Conservation (phyloP, 768 basidiomycete genomes). For the Candolleomyces efflorescens region DNA sequence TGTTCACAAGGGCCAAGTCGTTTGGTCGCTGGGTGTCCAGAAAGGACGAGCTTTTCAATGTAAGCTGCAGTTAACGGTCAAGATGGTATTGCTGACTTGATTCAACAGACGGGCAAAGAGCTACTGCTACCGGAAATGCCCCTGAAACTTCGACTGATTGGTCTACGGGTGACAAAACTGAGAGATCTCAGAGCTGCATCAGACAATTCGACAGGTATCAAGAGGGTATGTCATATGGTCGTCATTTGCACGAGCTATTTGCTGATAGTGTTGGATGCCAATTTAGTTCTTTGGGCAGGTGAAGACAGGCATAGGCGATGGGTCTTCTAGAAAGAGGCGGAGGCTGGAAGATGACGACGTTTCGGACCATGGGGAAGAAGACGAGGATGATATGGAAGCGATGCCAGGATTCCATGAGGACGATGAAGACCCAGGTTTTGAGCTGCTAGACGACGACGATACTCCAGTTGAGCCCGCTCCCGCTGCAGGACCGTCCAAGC, state of each 20-base stretch:
- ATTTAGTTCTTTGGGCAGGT: conserved; percentile 55
- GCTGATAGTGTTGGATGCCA: neutral
- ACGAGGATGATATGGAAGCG: conserved; percentile 25
- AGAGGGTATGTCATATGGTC: conserved; percentile 46
- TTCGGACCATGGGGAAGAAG: conserved; percentile 13
- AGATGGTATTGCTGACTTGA: conserved; percentile 9
- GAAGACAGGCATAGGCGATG: conserved; percentile 35
- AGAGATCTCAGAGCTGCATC: conserved; percentile 64
- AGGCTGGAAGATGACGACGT: conserved; percentile 22
- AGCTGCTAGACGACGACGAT: conserved; percentile 17
- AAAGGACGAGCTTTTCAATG: conserved; percentile 73
- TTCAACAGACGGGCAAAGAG: conserved; percentile 69
- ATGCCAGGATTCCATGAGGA: conserved; percentile 56
- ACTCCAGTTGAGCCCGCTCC: conserved; percentile 16
- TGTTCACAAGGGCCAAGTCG: conserved; percentile 82
- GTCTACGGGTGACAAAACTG: conserved; percentile 83
- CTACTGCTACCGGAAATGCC: conserved; percentile 79
- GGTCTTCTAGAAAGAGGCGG: conserved; percentile 11
- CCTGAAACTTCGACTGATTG: conserved; percentile 77
- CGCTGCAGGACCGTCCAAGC: conserved; percentile 9
- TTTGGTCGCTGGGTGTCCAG: conserved; percentile 72
- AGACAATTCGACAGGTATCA: conserved; percentile 54
- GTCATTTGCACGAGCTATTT: neutral
- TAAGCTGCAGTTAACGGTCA: conserved; percentile 29
- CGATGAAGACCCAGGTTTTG: conserved; percentile 34